These are phyloP conservation scores for Dioscorea alata DNA, from an alignment of 106 monocot species.

Conservation along the genomic window DNA sequence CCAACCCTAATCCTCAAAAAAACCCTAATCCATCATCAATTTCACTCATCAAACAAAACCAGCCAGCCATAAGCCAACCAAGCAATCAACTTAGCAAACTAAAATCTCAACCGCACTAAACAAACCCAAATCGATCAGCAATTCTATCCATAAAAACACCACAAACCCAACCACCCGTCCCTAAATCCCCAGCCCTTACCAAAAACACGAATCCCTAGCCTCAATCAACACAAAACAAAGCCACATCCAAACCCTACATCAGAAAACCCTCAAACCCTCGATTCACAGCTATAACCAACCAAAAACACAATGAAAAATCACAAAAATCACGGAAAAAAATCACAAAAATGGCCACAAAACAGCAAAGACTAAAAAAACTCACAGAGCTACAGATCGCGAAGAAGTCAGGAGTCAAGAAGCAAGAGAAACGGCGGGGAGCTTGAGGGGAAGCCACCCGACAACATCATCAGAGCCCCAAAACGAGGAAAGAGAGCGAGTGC, in stretches of 20 bases:
- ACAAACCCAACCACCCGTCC: not conserved
- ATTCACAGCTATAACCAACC: not conserved
- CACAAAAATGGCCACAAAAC: not conserved
- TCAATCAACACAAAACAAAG: not conserved
- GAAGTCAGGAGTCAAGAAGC: slow-evolving; percentile 1
- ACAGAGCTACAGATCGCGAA: not conserved
- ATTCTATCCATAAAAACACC: not conserved
- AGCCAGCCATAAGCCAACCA: not conserved
- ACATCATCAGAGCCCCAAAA: slow-evolving; percentile 13
- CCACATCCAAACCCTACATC: not conserved
- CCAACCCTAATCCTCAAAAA: too few species aligned
- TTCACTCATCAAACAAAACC: too few species aligned
- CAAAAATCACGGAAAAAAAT: not conserved
- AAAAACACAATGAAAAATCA: not conserved
- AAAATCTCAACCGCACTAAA: not conserved
- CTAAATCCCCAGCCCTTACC: not conserved
- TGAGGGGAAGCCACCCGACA: slow-evolving; percentile 13
- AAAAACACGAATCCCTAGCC: not conserved
- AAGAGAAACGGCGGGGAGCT: slow-evolving; percentile 7
- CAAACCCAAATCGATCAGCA: not conserved
- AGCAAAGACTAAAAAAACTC: slow-evolving; percentile 1
- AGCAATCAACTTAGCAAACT: not conserved
- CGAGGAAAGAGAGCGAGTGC: not conserved
- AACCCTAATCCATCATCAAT: too few species aligned
- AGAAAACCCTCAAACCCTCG: not conserved